Evolutionary conservation across 306 rosid species (phyloP).

Genomic region (Quercus mongolica): DNA sequence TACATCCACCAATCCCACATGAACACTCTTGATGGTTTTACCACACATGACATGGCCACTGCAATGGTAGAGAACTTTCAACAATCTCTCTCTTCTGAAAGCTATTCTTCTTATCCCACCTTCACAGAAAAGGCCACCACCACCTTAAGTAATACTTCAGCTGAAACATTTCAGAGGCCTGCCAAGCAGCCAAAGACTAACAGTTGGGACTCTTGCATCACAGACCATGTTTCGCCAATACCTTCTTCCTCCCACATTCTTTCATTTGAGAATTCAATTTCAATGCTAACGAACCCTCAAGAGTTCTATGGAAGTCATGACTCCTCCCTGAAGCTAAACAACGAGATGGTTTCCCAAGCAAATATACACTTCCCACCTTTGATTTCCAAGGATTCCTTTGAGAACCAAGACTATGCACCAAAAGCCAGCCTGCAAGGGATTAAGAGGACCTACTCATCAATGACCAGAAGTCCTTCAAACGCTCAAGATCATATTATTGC

Average conservation of each 20-base stretch:
- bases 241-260: conserved; percentile 48
- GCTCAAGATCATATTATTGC: conserved; percentile 77
- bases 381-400: conserved; percentile 16
- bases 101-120: conserved; percentile 28
- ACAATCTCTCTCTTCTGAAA: conserved; percentile 38
- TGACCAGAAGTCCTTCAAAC: conserved; percentile 30
- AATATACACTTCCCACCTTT: conserved; percentile 25
- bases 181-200: conserved; percentile 21
- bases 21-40: conserved; percentile 26
- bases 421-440: conserved; percentile 13
- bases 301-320: conserved; percentile 17
- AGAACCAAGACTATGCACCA: conserved; percentile 14
- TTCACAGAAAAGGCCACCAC: conserved; percentile 13
- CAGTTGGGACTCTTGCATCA: conserved; percentile 23
- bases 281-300: conserved; percentile 14
- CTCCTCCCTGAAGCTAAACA: conserved; percentile 20
- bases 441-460: conserved; percentile 31
- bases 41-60: conserved; percentile 33
- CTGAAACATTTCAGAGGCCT: conserved; percentile 34
- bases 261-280: conserved; percentile 45
- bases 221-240: conserved; percentile 22
- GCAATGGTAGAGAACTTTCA: conserved; percentile 26
- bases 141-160: conserved; percentile 31
- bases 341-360: conserved; percentile 22
- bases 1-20: conserved; percentile 24